Evolutionary conservation across 495 filamentous ascomycete species (phyloP).

Genomic region (Penicillium atrosanguineum): DNA sequence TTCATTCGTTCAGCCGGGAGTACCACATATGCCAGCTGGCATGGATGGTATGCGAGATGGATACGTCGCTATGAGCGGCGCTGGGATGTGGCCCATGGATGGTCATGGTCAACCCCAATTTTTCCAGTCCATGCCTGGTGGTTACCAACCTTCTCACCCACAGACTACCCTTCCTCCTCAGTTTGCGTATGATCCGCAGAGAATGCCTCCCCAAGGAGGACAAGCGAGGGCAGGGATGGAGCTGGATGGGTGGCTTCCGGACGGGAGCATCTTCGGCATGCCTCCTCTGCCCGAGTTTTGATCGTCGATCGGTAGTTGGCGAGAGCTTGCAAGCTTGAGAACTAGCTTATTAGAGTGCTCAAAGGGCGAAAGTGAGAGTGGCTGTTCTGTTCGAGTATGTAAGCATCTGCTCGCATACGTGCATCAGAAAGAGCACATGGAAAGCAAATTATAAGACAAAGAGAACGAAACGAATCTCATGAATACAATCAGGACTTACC

Average conservation of each 20-base stretch:
- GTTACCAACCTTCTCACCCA: conserved; percentile 18
- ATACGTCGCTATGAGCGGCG: conserved; percentile 21
- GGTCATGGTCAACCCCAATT: conserved; percentile 15
- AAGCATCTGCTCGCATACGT: background rate
- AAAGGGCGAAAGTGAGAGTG: background rate
- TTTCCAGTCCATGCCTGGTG: conserved; percentile 14
- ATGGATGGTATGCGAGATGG: conserved; percentile 21
- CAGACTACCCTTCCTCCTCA: conserved; percentile 19
- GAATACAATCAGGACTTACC: background rate
- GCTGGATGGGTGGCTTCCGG: conserved; percentile 38
- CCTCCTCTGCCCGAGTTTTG: conserved; percentile 35
- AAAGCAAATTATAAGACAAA: background rate
- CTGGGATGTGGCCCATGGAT: conserved; percentile 27
- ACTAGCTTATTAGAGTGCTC: background rate
- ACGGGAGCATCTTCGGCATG: conserved; percentile 35
- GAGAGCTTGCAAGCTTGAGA: background rate
- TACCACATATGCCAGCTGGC: conserved; percentile 14
- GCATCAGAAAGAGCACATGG: background rate
- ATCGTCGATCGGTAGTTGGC: background rate
- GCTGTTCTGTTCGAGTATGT: background rate
- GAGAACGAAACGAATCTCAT: background rate
- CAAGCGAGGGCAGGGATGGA: conserved; percentile 28
- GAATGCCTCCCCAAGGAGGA: conserved; percentile 14
- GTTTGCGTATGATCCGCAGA: conserved; percentile 30
- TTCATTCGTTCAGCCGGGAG: conserved; percentile 13